phyloP scores from a whole-genome alignment of 768 basidiomycete species.

The Suillus paluster region DNA sequence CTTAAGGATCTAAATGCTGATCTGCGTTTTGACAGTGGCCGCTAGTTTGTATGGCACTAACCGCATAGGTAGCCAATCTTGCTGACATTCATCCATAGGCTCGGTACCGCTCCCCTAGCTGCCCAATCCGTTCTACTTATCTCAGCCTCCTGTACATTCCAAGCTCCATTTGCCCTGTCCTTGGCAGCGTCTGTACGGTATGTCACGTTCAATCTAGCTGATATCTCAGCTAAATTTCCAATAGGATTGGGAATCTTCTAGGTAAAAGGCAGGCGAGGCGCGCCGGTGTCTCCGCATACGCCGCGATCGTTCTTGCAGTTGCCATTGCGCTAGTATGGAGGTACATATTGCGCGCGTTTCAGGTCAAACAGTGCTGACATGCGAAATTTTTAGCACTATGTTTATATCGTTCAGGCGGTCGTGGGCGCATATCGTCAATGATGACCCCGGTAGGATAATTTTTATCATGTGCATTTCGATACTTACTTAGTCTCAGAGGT shows the following conservation, averaged over 20 bases:
- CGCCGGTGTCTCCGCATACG: conserved; percentile 68
- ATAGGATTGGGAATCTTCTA: conserved; percentile 85
- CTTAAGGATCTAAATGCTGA: not conserved
- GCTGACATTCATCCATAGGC: conserved; percentile 42
- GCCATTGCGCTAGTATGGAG: conserved; percentile 69
- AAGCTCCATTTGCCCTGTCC: conserved; percentile 82
- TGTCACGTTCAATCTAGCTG: conserved; percentile 17
- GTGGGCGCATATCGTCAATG: conserved; percentile 80
- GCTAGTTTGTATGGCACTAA: conserved; percentile 50
- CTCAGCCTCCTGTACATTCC: conserved; percentile 77
- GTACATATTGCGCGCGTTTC: conserved; percentile 34
- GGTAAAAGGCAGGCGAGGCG: conserved; percentile 79
- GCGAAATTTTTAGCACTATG: conserved; percentile 43
- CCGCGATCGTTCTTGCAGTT: conserved; percentile 69
- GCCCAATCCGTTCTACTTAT: conserved; percentile 86
- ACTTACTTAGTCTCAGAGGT: conserved; percentile 44
- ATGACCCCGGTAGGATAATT: conserved; percentile 52
- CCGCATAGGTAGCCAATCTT: not conserved
- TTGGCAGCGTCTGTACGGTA: conserved; percentile 87
- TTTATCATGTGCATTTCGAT: not conserved
- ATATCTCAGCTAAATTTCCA: not conserved
- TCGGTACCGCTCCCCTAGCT: conserved; percentile 83
- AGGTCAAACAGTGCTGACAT: conserved; percentile 1
- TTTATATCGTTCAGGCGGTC: conserved; percentile 63
- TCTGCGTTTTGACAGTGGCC: conserved; percentile 42